Percentiles rank a stretch among this genome's conserved stretches.
phyloP scores from a whole-genome alignment of 352 stramenopile genomes.

The Globisporangium radiosum region DNA sequence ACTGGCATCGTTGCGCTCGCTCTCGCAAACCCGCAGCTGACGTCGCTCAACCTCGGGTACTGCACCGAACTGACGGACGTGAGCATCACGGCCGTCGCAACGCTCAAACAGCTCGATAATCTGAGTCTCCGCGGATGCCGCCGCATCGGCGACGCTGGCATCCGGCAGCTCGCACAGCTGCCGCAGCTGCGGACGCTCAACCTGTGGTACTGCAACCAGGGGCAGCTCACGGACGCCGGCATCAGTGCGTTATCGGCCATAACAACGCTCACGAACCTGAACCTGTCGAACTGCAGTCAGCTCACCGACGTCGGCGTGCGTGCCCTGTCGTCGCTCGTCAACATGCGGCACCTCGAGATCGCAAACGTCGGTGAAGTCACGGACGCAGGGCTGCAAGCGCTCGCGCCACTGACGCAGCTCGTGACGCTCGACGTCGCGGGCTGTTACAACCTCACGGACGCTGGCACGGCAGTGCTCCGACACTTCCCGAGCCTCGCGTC shows the following conservation, averaged over 20 bases:
- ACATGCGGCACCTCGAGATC: constrained; percentile 62
- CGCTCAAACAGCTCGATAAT: constrained; percentile 32
- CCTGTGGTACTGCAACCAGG: constrained; percentile 81
- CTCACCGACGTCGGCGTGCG: constrained; percentile 58
- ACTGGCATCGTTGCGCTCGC: constrained; percentile 13
- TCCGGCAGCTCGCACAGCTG: constrained; percentile 34
- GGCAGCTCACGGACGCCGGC: constrained; percentile 54
- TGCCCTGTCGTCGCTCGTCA: constrained; percentile 40
- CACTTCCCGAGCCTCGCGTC: constrained; percentile 53
- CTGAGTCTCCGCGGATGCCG: constrained; percentile 60
- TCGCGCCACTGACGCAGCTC: constrained; percentile 49
- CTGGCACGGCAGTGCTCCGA: constrained; percentile 45
- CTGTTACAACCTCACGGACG: constrained; percentile 79
- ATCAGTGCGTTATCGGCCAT: constrained; percentile 41
- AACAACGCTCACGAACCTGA: constrained; percentile 57
- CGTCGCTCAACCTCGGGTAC: constrained; percentile 67
- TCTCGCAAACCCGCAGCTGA: constrained; percentile 25
- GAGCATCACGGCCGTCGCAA: constrained; percentile 41
- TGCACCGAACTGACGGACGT: constrained; percentile 67
- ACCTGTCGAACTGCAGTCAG: constrained; percentile 76
- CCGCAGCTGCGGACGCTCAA: constrained; percentile 48
- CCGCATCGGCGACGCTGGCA: constrained; percentile 46
- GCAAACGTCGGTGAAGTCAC: constrained; percentile 74
- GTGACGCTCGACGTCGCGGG: constrained; percentile 62
- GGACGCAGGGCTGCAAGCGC: constrained; percentile 38